phyloP scores from a whole-genome alignment of 192 early-diverging fungal genomes.

The Chytriomyces confervae region DNA sequence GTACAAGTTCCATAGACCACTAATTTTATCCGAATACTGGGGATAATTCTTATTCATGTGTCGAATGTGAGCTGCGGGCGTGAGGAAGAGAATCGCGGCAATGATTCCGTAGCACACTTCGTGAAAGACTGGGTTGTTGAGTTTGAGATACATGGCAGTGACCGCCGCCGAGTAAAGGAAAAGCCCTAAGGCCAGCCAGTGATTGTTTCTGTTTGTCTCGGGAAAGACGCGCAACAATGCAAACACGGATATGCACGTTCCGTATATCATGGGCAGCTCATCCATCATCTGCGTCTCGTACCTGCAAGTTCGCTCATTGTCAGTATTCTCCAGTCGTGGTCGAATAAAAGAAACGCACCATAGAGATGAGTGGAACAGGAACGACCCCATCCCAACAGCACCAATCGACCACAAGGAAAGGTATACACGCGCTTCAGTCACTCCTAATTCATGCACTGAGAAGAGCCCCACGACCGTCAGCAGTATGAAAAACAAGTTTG shows the following conservation, averaged over 20 bases:
- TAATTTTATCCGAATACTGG: not conserved
- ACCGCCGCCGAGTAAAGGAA: slow-evolving; percentile 18
- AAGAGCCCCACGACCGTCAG: not conserved
- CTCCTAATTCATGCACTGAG: not conserved
- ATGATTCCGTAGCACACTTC: slow-evolving; percentile 47
- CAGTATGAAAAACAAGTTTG: slow-evolving; percentile 59
- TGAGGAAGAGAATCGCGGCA: slow-evolving; percentile 24
- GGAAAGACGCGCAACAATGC: slow-evolving; percentile 44
- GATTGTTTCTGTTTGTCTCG: slow-evolving; percentile 30
- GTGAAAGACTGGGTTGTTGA: slow-evolving; percentile 74
- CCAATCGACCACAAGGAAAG: slow-evolving; percentile 8
- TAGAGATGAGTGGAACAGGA: slow-evolving; percentile 80
- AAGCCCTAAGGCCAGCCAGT: not conserved
- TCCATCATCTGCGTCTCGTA: slow-evolving; percentile 51
- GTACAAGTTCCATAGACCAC: slow-evolving; percentile 15
- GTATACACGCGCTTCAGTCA: slow-evolving; percentile 36
- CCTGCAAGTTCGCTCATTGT: not conserved
- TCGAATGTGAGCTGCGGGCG: slow-evolving; percentile 39
- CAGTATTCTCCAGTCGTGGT: not conserved
- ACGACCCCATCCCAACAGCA: slow-evolving; percentile 74
- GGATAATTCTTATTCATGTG: slow-evolving; percentile 28
- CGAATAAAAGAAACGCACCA: slow-evolving; percentile 33
- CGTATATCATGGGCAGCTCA: slow-evolving; percentile 48
- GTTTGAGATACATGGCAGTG: slow-evolving; percentile 63
- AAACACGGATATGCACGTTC: slow-evolving; percentile 12